Evolutionary conservation across 805 yeast species (phyloP).

Genomic region (Candida ortonii): DNA sequence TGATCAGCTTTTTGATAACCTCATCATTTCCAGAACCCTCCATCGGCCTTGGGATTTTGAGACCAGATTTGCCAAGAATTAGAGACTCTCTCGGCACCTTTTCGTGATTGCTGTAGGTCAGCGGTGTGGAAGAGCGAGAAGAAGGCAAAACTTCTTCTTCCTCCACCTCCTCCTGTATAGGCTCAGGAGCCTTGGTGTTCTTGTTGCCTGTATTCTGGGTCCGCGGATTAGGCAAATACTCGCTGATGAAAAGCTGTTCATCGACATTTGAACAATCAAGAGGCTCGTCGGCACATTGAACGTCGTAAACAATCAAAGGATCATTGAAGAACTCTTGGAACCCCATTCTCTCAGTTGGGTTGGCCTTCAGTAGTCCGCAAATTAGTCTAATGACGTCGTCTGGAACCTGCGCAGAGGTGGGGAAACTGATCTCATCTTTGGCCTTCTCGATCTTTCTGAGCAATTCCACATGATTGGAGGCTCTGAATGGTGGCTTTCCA

Average conservation of each 20-base stretch:
- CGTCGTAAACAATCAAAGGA: constrained; percentile 57
- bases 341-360: constrained; percentile 84
- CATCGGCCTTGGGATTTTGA: constrained; percentile 21
- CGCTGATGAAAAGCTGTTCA: constrained; percentile 81
- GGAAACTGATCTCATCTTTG: constrained; percentile 76
- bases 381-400: constrained; percentile 67
- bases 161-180: constrained; percentile 18
- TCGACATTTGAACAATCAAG: constrained; percentile 66
- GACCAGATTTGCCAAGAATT: constrained; percentile 14
- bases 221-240: constrained; percentile 45
- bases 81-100: constrained; percentile 18
- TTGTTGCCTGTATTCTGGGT: constrained; percentile 4
- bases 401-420: constrained; percentile 62
- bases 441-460: constrained; percentile 80
- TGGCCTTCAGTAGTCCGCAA: constrained; percentile 70
- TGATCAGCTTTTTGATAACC: constrained; percentile 43
- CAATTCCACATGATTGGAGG: constrained; percentile 88
- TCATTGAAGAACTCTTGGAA: constrained; percentile 84
- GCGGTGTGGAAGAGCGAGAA: neutral
- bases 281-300: constrained; percentile 53
- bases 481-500: constrained; percentile 95
- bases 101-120: constrained; percentile 2
- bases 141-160: constrained; percentile 7
- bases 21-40: constrained; percentile 36
- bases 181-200: constrained; percentile 15